These are phyloP conservation scores for Zymoseptoria brevis DNA, from an alignment of 2,329 filamentous ascomycete genomes.

Conservation along the genomic window DNA sequence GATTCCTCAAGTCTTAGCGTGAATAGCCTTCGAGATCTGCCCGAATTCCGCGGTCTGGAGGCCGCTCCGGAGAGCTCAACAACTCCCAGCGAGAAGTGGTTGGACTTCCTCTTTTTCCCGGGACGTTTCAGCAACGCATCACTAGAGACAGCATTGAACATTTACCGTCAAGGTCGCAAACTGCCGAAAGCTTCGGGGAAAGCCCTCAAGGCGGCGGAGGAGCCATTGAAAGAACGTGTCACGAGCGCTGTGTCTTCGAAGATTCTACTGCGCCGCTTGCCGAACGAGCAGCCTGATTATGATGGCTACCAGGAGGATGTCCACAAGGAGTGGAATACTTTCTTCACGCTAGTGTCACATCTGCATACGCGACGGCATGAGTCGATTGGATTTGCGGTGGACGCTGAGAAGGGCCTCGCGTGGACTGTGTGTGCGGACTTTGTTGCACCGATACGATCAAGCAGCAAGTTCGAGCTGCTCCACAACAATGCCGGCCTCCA, in stretches of 20 bases:
- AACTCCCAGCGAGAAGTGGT: conserved; percentile 63
- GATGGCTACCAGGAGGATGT: conserved; percentile 65
- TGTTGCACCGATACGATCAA: conserved; percentile 69
- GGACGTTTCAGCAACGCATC: conserved; percentile 73
- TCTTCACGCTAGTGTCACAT: conserved; percentile 77
- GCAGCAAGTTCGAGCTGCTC: conserved; percentile 68
- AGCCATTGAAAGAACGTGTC: conserved; percentile 66
- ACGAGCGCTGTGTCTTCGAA: conserved; percentile 64
- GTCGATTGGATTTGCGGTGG: conserved; percentile 68
- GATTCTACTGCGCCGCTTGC: conserved; percentile 54
- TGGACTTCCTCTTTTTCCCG: conserved; percentile 73
- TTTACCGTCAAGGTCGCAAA: conserved; percentile 63
- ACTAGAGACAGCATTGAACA: conserved; percentile 71
- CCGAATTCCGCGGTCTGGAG: conserved; percentile 29
- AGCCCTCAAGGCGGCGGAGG: conserved; percentile 42
- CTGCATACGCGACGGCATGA: conserved; percentile 81
- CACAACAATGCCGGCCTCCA: conserved; percentile 52
- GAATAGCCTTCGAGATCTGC: conserved; percentile 33
- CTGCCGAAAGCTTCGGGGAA: conserved; percentile 27
- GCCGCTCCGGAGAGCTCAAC: conserved; percentile 20
- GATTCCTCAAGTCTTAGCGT: conserved; percentile 35
- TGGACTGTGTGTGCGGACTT: conserved; percentile 83
- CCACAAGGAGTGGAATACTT: conserved; percentile 80
- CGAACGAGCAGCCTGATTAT: conserved; percentile 63
- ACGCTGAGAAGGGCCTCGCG: conserved; percentile 60